Percentiles rank a stretch among this genome's conserved stretches.
Conservation (phyloP, 2,329 filamentous ascomycete genomes). For the Penicillium aurantiogriseum region DNA sequence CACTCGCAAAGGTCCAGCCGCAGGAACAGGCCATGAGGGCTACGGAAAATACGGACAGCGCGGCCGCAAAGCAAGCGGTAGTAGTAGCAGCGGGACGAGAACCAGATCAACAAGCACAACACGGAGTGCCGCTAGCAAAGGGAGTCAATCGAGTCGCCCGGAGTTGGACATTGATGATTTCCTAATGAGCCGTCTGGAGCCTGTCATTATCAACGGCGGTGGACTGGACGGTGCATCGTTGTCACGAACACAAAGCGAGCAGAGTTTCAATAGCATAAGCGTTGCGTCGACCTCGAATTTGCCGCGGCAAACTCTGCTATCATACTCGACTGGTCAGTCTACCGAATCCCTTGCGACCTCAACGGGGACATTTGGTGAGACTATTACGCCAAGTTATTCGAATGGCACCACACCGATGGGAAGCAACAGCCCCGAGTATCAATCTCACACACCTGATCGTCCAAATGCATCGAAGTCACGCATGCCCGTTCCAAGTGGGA, state of each 20-base stretch:
- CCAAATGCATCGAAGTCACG: conserved; percentile 10
- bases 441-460: neutral
- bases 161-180: conserved; percentile 51
- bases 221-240: conserved; percentile 36
- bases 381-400: conserved; percentile 8
- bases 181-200: conserved; percentile 47
- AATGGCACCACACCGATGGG: neutral
- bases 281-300: conserved; percentile 30
- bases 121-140: conserved; percentile 40
- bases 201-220: conserved; percentile 51
- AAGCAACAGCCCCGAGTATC: conserved; percentile 10
- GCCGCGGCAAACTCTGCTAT: conserved; percentile 19
- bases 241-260: conserved; percentile 40
- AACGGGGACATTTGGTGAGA: conserved; percentile 23
- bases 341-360: conserved; percentile 35
- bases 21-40: conserved; percentile 87
- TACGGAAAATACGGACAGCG: conserved; percentile 50
- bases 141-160: conserved; percentile 42
- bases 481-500: conserved; percentile 28
- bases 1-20: conserved; percentile 72
- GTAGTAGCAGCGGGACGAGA: conserved; percentile 41
- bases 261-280: conserved; percentile 39
- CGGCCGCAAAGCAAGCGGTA: conserved; percentile 44
- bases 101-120: conserved; percentile 44
- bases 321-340: conserved; percentile 32